Evolutionary conservation across 2,329 filamentous ascomycete genomes (phyloP), one percentile per base, ranked within the genome.

Genomic region (Thyridium curvatum): DNA sequence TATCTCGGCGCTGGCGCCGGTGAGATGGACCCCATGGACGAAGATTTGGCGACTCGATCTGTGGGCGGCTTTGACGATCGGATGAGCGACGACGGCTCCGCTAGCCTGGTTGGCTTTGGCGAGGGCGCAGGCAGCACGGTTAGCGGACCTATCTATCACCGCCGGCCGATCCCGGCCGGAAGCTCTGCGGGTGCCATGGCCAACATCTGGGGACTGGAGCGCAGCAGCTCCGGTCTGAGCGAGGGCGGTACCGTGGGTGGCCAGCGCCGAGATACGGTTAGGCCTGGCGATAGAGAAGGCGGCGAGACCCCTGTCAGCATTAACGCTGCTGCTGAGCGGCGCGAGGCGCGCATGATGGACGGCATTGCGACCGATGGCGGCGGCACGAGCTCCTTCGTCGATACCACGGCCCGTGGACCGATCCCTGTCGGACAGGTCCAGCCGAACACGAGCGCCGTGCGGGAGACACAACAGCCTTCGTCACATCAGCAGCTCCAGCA

Each of bases 101-200:
- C 83, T 3, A 91, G 84, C 46, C 71, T 96, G 6, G 91, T 96
- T 9, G 91, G 85, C 1, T 96, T 96, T 51, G 91, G 91, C 36
- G 90, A 96, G 59, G 91, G 90, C 28, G 90, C 91, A 9, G 86
- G 84, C 49, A 88, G 84, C 58, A 88, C 88, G 5, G 82, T 90
- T 41, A 87, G 82, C 43, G 88, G 88, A 0, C 86, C 86, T 30
- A 84, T 85, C 55, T 74, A 85, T 63, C 68, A 76, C 58, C 64
- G 74, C 43, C 58, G 73, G 35, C 59, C 67, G 37, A 60, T 61
- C 46, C 69, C 66, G 48, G 64, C 55, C 46, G 62, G 50, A 42
- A 60, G 64, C 50, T 43, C 56, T 37, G 49, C 48, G 5, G 61
- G 40, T 52, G 54, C 46, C 51, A 62, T 45, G 44, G 50, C 30